Conservation (phyloP, 225 moss, liverwort and hornwort genomes). For the Lunularia cruciata region DNA sequence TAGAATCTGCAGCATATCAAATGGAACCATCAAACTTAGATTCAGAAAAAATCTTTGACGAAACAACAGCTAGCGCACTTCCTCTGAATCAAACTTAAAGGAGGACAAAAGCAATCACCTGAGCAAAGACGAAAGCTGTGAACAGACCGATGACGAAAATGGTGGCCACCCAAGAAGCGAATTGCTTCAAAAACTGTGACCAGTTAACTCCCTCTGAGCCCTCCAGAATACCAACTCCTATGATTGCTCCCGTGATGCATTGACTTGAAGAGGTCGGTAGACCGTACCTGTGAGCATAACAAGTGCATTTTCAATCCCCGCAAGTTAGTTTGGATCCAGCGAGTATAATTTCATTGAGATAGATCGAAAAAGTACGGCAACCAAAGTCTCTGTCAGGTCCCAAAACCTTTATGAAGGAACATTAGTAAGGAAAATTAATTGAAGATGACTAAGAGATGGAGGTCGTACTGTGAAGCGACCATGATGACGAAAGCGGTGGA, state of each 20-base stretch:
- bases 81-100: not conserved
- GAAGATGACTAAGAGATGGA: not conserved
- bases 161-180: constrained; percentile 50
- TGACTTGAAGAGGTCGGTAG: constrained; percentile 61
- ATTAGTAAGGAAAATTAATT: not conserved
- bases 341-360: too few species aligned
- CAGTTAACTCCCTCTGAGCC: constrained; percentile 55
- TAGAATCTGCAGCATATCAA: too few species aligned
- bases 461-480: constrained; percentile 61
- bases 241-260: constrained; percentile 61
- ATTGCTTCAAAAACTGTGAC: constrained; percentile 48
- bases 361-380: too few species aligned
- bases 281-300: constrained; percentile 35
- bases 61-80: too few species aligned
- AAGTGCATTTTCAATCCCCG: too few species aligned
- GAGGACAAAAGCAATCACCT: constrained; percentile 7
- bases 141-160: constrained; percentile 44
- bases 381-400: too few species aligned
- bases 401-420: not conserved
- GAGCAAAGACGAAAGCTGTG: constrained; percentile 47
- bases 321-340: too few species aligned
- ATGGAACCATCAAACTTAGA: too few species aligned
- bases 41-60: too few species aligned
- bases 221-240: constrained; percentile 62
- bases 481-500: constrained; percentile 72